Base-by-base conservation (phyloP, 78 protist genomes). In the Dictyostelium citrinum region DNA sequence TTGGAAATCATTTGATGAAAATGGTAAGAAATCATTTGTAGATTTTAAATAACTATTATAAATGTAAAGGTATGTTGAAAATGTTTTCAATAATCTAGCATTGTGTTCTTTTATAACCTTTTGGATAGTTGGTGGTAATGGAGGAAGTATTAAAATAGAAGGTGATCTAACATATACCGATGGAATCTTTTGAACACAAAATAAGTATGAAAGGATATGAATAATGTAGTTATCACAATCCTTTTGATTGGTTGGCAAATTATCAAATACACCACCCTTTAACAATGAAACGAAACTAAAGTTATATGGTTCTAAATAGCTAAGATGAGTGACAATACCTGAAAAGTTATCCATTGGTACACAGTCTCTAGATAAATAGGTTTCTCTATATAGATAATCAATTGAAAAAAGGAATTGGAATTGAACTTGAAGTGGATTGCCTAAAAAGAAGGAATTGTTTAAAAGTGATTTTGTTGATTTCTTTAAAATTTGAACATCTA, bases 301-400 rank as follows among this genome's bases (percentile, higher is more conserved):
- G 35, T 90, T 90, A 85, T 10, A 49, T 37, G 95, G 95, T 16
- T 90, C 88, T n/a, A 90, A 35, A 49, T 82, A 90, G 39, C 58
- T 37, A n/a, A 90, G 88, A 90, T 90, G 86, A 70, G 79, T 74
- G 0, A 74, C 68, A 22, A 90, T 71, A 35, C 84, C 85, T 55
- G 84, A 49, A 12, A 49, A 51, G 33, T 70, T 70, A 5, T 31
- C 94, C 2, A 76, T 12, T 29, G 90, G 77, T 2, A 31, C 39
- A 16, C 95, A 85, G 11, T 27, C 71, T 37, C 12, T 20, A 11
- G 60, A 39, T 22, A 90, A 22, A 16, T 31, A 81, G 12, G 79
- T 78, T 33, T 51, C 55, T 45, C 81, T 78, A 55, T 27, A 81
- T 4, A 90, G 10, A 45, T 90, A 90, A 22, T 90, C 95, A 4